Evolutionary conservation across 2,329 filamentous ascomycete genomes (phyloP), one percentile per base, ranked within the genome.

Genomic region (Monosporascus sp.): DNA sequence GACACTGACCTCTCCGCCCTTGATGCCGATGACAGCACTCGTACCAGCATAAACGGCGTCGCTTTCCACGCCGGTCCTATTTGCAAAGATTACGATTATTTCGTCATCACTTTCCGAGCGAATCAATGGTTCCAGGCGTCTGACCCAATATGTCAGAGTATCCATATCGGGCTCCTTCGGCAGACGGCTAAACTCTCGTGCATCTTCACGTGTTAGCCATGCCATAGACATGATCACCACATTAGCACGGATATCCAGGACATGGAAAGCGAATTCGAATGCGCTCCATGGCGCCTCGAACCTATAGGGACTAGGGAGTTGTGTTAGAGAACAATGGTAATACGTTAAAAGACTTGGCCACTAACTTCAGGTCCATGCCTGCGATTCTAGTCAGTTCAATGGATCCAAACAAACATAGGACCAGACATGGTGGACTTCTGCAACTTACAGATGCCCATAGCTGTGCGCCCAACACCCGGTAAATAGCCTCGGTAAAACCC

Each of bases 161-260:
- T 89, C 82, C 70, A 88, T 78, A 58, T 92, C 88, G 0, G 88
- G 86, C 48, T 84, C 80, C 1, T 76, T 65, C 0, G 80, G 81
- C 57, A 57, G 72, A 27, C 60, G 74, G 54, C 62, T 82, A 64
- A 73, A 83, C 7, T 54, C 53, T 18, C 62, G 74, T 1, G 68
- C 75, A 61, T 74, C 78, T 55, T 75, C 82, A 51, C 67, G 74
- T 2, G 87, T 90, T 34, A 89, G 73, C 89, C 88, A 93, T 0
- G 89, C 88, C 89, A 92, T 92, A 4, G 81, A 83, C 0, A 93
- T 60, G 36, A 91, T 81, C 2, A 89, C 83, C 0, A 92, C 57
- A 15, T 83, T 82, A 0, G 85, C 79, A 0, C 76, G 63, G 0
- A 71, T 70, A 1, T 81, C 70, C 0, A 90, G 65, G 6, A 85